Conservation (phyloP, 2,329 filamentous ascomycete genomes). For the Elsinoe australis region DNA sequence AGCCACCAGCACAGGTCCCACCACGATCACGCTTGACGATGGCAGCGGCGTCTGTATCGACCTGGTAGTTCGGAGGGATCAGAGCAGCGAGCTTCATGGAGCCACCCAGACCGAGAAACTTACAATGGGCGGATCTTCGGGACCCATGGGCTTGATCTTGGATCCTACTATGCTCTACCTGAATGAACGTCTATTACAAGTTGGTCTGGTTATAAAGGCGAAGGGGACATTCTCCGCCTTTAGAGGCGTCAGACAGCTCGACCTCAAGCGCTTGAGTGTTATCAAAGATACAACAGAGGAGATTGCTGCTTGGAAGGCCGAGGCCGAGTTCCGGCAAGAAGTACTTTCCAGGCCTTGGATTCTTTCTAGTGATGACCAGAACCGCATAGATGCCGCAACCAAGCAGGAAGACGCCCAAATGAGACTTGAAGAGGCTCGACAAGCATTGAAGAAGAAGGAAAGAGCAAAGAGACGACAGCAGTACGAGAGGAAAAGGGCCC, state of each 20-base stretch:
- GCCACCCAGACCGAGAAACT: constrained; percentile 1
- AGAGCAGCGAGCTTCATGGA: background rate
- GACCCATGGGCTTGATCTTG: background rate
- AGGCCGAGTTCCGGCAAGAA: constrained; percentile 42
- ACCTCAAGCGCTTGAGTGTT: constrained; percentile 45
- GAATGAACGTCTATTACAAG: constrained; percentile 30
- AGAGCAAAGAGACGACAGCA: constrained; percentile 31
- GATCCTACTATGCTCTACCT: constrained; percentile 34
- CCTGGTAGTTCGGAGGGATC: constrained; percentile 39
- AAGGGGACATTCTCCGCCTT: constrained; percentile 51
- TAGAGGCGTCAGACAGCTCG: constrained; percentile 45
- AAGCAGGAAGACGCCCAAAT: constrained; percentile 31
- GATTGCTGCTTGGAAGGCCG: constrained; percentile 45
- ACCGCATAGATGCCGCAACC: constrained; percentile 34
- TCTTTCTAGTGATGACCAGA: constrained; percentile 39
- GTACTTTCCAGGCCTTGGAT: constrained; percentile 49
- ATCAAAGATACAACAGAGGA: constrained; percentile 49
- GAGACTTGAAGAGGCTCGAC: constrained; percentile 31
- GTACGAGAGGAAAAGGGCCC: constrained; percentile 29
- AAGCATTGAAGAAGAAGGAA: constrained; percentile 29
- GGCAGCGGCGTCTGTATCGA: constrained; percentile 53
- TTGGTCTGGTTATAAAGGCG: constrained; percentile 47
- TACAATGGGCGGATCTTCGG: background rate
- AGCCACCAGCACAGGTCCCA: constrained; percentile 35
- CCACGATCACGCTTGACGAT: constrained; percentile 52